phyloP scores from a whole-genome alignment of 2,329 filamentous ascomycete genomes.

The Penicillium sp. region DNA sequence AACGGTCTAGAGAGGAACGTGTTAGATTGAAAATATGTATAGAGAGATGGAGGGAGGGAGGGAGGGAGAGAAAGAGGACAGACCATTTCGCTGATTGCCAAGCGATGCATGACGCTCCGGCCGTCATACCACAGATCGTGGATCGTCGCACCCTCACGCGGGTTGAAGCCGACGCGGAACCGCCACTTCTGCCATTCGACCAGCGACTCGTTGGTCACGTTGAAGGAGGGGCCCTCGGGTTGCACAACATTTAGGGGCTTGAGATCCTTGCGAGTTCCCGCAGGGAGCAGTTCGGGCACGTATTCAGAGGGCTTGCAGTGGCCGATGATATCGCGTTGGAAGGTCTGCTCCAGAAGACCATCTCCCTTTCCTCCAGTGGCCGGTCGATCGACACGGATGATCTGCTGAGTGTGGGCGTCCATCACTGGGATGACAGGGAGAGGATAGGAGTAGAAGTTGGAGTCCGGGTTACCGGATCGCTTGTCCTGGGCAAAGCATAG shows the following conservation, averaged over 20 bases:
- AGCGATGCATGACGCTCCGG: slow-evolving; percentile 67
- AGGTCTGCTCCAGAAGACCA: slow-evolving; percentile 46
- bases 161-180: slow-evolving; percentile 64
- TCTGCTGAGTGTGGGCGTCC: slow-evolving; percentile 59
- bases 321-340: slow-evolving; percentile 54
- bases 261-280: slow-evolving; percentile 53
- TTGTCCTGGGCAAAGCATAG: slow-evolving; percentile 56
- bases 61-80: neutral
- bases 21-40: neutral
- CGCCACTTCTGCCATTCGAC: slow-evolving; percentile 70
- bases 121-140: slow-evolving; percentile 72
- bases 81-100: slow-evolving; percentile 71
- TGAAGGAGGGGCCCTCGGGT: slow-evolving; percentile 70
- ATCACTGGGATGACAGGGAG: slow-evolving; percentile 58
- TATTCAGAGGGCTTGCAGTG: slow-evolving; percentile 60
- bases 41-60: no score
- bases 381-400: slow-evolving; percentile 63
- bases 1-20: slow-evolving; percentile 43
- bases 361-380: slow-evolving; percentile 58
- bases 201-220: slow-evolving; percentile 42
- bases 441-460: slow-evolving; percentile 67
- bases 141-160: slow-evolving; percentile 69
- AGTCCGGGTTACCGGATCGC: slow-evolving; percentile 53
- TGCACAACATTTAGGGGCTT: slow-evolving; percentile 77
- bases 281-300: slow-evolving; percentile 52